Evolutionary conservation across 2,329 filamentous ascomycete species (phyloP).

Genomic region (Pyrenochaeta sp.): DNA sequence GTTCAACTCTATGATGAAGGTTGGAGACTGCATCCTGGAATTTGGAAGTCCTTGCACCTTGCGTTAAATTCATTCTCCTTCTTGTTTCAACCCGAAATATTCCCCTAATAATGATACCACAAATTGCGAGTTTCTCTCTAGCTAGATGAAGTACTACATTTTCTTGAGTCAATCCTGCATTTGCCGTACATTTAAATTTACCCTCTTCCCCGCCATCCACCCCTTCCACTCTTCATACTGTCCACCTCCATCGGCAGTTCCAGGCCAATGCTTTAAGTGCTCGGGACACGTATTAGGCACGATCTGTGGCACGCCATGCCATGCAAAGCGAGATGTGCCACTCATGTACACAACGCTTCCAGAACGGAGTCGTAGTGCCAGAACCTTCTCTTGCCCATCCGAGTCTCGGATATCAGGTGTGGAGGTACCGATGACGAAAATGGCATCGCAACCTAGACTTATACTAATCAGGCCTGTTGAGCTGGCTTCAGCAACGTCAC

Average conservation of each 20-base stretch:
- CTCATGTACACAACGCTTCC: slow-evolving; percentile 94
- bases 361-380: slow-evolving; percentile 66
- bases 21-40: background rate
- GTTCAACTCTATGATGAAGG: background rate
- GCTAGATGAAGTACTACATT: background rate
- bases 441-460: slow-evolving; percentile 86
- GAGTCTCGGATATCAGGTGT: slow-evolving; percentile 8
- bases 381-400: slow-evolving; percentile 28
- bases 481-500: slow-evolving; percentile 89
- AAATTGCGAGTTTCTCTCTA: background rate
- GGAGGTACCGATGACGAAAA: slow-evolving; percentile 79
- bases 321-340: slow-evolving; percentile 81
- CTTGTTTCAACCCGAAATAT: background rate
- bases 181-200: slow-evolving; percentile 93
- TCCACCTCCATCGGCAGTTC: slow-evolving; percentile 49
- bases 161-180: slow-evolving; percentile 66
- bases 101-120: background rate
- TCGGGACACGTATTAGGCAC: slow-evolving; percentile 79
- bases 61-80: background rate
- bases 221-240: slow-evolving; percentile 76
- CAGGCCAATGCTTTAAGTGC: slow-evolving; percentile 79
- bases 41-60: background rate
- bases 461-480: slow-evolving; percentile 82
- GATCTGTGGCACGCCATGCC: slow-evolving; percentile 94
- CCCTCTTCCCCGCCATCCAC: slow-evolving; percentile 87